Evolutionary conservation across 1,284 basidiomycete species (phyloP).

Genomic region (Wallemia mellicola): DNA sequence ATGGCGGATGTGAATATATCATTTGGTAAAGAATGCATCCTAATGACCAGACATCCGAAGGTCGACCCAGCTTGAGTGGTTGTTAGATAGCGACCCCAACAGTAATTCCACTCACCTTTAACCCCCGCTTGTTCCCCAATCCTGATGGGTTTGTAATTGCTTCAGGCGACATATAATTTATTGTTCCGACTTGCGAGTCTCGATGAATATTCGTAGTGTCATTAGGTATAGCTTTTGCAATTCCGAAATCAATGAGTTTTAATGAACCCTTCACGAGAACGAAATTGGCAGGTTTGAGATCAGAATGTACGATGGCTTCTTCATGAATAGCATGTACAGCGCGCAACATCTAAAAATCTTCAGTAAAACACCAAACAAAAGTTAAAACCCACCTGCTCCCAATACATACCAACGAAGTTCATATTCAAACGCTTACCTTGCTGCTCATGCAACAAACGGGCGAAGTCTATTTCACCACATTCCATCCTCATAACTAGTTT

Average conservation of each 20-base stretch:
- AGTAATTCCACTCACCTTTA: slow-evolving; percentile 17
- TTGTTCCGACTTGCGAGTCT: slow-evolving; percentile 74
- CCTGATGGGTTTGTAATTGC: slow-evolving; percentile 23
- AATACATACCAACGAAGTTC: slow-evolving; percentile 74
- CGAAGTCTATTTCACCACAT: slow-evolving; percentile 66
- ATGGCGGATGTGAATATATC: slow-evolving; percentile 73
- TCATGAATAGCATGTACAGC: slow-evolving; percentile 84
- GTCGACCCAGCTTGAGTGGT: slow-evolving; percentile 11
- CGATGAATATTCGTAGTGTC: slow-evolving; percentile 89
- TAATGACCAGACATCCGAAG: slow-evolving; percentile 89
- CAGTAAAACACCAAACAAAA: no score
- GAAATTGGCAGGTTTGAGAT: slow-evolving; percentile 86
- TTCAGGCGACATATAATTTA: slow-evolving; percentile 89
- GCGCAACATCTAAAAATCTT: slow-evolving; percentile 92
- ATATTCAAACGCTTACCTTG: slow-evolving; percentile 52
- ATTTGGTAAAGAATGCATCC: slow-evolving; percentile 93
- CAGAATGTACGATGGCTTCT: slow-evolving; percentile 86
- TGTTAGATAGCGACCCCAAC: no score
- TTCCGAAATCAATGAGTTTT: slow-evolving; percentile 88
- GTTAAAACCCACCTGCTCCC: no score
- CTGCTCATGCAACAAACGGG: slow-evolving; percentile 47
- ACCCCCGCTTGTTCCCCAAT: slow-evolving; percentile 6
- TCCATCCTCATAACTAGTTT: slow-evolving; percentile 60
- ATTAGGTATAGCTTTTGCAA: slow-evolving; percentile 84
- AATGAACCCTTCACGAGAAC: slow-evolving; percentile 71